phyloP scores from a whole-genome alignment of 495 filamentous ascomycete species.

The Penicillium parvum region DNA sequence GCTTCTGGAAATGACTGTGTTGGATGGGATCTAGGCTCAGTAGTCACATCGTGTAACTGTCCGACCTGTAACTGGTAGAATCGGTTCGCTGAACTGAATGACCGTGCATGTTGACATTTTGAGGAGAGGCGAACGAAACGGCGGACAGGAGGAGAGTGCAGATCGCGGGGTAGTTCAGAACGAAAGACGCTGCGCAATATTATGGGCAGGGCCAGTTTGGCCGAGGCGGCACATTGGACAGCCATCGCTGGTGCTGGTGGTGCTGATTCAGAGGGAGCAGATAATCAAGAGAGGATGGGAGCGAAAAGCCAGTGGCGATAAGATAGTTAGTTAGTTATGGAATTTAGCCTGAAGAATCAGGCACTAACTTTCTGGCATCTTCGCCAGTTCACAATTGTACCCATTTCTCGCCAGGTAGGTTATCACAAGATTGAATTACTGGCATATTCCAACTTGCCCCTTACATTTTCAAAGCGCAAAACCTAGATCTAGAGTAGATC shows the following conservation, averaged over 20 bases:
- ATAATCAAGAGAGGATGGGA: background rate
- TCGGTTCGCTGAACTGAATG: slow-evolving; percentile 9
- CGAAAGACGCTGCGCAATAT: slow-evolving; percentile 23
- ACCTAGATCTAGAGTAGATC: too few species aligned
- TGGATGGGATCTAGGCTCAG: background rate
- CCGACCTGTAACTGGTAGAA: background rate
- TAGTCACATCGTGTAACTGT: background rate
- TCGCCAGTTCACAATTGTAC: too few species aligned
- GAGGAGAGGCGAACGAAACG: slow-evolving; percentile 1
- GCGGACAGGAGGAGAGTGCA: slow-evolving; percentile 1
- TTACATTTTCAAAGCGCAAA: too few species aligned
- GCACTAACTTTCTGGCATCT: background rate
- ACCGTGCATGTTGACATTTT: slow-evolving; percentile 5
- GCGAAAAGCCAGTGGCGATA: slow-evolving; percentile 15
- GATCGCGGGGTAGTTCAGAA: slow-evolving; percentile 18
- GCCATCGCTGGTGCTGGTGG: slow-evolving; percentile 12
- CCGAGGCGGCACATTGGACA: slow-evolving; percentile 18
- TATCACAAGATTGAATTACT: too few species aligned
- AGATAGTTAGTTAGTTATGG: slow-evolving; percentile 8
- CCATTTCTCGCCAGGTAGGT: too few species aligned
- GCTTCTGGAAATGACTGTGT: too few species aligned
- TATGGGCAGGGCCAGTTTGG: slow-evolving; percentile 21
- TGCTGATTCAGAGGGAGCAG: background rate
- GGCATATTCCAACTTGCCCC: too few species aligned
- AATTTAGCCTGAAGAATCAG: slow-evolving; percentile 2